Evolutionary conservation across 352 stramenopile genomes (phyloP).

Genomic region (Globisporangium alternatum): DNA sequence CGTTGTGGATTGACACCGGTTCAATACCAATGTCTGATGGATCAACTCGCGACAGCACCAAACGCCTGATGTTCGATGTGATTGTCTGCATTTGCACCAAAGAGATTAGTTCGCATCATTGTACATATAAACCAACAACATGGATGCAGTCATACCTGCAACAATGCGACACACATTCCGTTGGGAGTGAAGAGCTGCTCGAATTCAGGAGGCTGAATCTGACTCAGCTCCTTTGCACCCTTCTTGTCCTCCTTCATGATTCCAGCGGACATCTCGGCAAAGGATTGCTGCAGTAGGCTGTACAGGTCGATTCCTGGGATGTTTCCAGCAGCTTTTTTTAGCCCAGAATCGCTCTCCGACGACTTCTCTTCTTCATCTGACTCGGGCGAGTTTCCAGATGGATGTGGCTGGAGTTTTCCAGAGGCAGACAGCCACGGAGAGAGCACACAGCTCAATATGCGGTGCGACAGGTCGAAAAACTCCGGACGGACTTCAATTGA

Average conservation of each 20-base stretch:
- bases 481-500: constrained; percentile 78
- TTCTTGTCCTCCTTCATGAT: constrained; percentile 3
- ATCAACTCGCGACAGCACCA: constrained; percentile 78
- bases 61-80: constrained; percentile 74
- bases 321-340: background rate
- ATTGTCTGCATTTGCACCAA: constrained; percentile 45
- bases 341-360: constrained; percentile 4
- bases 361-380: constrained; percentile 25
- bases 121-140: background rate
- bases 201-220: constrained; percentile 5
- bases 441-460: constrained; percentile 54
- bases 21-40: constrained; percentile 71
- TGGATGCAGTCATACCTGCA: constrained; percentile 37
- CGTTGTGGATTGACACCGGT: constrained; percentile 28
- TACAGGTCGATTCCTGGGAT: constrained; percentile 13
- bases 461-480: constrained; percentile 73
- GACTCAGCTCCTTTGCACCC: background rate
- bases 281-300: constrained; percentile 18
- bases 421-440: constrained; percentile 42
- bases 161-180: constrained; percentile 60
- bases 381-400: constrained; percentile 11
- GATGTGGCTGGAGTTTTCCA: background rate
- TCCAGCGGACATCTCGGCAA: constrained; percentile 12
- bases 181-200: constrained; percentile 48
- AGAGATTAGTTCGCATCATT: background rate